Base-by-base conservation (phyloP, 345 rosid genomes). In the Melaleuca alternifolia region DNA sequence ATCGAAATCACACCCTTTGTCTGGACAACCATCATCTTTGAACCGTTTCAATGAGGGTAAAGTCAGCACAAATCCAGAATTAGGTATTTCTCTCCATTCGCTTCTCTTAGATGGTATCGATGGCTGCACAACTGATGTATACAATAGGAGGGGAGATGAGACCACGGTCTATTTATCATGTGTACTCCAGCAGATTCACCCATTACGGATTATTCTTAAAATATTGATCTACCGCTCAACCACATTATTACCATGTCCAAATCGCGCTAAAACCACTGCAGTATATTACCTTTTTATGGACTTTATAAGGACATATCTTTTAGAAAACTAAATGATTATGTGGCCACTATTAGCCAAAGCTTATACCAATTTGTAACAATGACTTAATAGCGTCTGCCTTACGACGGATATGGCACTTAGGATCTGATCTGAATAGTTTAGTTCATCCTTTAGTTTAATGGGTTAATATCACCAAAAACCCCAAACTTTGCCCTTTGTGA, bases 131-230 rank as follows among this genome's bases (percentile, higher is more conserved):
- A 12, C n/a, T 3, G 7, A 5, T 13, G 20, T n/a, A 13, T n/a
- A 18, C n/a, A 59, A 59, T 9, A n/a, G 37, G 9, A n/a, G 10
- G 24, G 33, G 71, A 14, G 18, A 54, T 23, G 20, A 54, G 3
- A 59, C 18, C 33, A n/a, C 13, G 6, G 1, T 10, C 0, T 65
- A 33, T 33, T 18, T 18, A 33, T 53, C 9, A 23, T 8, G 77
- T 33, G 3, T 4, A 1, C 3, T 4, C 1, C 2, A 8, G 33
- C 1, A 33, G 1, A 0, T 0, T 11, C 7, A 33, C 18, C 0
- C 24, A 65, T 20, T 46, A 59, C 21, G 30, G 1, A 21, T 62
- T 62, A 30, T 62, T 62, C 44, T 62, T 62, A 15, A 62, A 62
- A 30, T 30, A 62, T 62, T 5, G 23, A 3, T 11, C 10, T 30